phyloP scores from a whole-genome alignment of 441 rosid species.

The Syzygium syzygioides region DNA sequence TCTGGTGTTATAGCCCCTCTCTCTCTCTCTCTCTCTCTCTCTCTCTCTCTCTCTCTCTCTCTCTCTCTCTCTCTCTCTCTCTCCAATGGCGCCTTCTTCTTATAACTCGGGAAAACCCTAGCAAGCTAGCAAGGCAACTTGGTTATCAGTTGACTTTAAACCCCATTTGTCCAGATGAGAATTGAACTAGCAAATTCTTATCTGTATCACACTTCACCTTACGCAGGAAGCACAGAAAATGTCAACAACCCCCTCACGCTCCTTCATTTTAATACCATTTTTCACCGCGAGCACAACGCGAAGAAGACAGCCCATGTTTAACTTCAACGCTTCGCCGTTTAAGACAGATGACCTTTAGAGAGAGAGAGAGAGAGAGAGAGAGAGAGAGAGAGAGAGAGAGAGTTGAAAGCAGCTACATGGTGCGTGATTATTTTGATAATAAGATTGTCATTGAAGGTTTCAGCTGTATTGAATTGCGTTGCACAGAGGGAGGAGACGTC shows the following conservation, averaged over 20 bases:
- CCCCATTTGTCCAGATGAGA: neutral
- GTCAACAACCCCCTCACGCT: neutral
- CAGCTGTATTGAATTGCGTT: neutral
- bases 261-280: neutral
- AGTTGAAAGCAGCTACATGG: neutral
- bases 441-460: neutral
- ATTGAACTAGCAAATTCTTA: neutral
- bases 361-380: neutral
- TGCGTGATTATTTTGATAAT: neutral
- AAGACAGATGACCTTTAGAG: neutral
- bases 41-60: neutral
- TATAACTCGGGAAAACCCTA: neutral
- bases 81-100: neutral
- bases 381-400: neutral
- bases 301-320: neutral
- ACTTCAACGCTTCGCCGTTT: neutral
- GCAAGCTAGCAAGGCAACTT: neutral
- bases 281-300: neutral
- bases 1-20: neutral
- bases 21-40: neutral
- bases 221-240: neutral
- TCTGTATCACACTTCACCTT: neutral
- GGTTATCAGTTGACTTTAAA: neutral
- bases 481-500: neutral
- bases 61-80: neutral